Percentiles rank a stretch among this genome's conserved stretches.
These are phyloP conservation scores for Rhizophora apiculata DNA, from an alignment of 345 rosid genomes.

Conservation along the genomic window DNA sequence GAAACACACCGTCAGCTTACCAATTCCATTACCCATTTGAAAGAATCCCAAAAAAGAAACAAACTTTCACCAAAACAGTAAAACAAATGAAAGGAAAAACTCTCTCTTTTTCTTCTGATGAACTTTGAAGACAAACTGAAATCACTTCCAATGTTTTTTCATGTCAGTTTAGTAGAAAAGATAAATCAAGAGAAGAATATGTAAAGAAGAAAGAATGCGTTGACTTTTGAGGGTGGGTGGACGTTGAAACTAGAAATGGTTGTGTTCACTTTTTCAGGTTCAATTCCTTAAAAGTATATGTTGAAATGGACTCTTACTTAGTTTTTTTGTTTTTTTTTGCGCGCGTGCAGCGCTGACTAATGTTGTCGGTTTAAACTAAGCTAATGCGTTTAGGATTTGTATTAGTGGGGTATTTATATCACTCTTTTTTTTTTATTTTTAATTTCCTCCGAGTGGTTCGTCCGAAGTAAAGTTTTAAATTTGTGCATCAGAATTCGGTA, in stretches of 20 bases:
- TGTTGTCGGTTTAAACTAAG: no score
- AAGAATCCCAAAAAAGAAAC: background rate
- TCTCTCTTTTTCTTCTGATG: background rate
- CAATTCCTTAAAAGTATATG: constrained; percentile 7
- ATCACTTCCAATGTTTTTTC: constrained; percentile 16
- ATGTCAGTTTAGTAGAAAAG: constrained; percentile 17
- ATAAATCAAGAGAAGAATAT: constrained; percentile 14
- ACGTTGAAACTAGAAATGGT: constrained; percentile 28
- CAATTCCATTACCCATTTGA: constrained; percentile 78
- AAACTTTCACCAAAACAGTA: background rate
- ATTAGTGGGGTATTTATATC: no score
- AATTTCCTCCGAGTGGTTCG: no score
- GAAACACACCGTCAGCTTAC: constrained; percentile 70
- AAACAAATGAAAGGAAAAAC: background rate
- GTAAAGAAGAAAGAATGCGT: constrained; percentile 33
- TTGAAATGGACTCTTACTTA: background rate
- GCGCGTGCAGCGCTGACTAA: no score
- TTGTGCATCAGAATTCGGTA: no score
- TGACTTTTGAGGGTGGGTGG: constrained; percentile 48
- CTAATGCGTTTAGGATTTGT: no score
- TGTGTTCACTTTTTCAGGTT: background rate
- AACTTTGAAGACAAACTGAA: background rate
- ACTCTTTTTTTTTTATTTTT: no score
- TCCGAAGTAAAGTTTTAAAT: no score
- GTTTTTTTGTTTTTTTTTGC: no score